Evolutionary conservation across 768 basidiomycete genomes (phyloP).

Genomic region (Boletellus ananiceps): DNA sequence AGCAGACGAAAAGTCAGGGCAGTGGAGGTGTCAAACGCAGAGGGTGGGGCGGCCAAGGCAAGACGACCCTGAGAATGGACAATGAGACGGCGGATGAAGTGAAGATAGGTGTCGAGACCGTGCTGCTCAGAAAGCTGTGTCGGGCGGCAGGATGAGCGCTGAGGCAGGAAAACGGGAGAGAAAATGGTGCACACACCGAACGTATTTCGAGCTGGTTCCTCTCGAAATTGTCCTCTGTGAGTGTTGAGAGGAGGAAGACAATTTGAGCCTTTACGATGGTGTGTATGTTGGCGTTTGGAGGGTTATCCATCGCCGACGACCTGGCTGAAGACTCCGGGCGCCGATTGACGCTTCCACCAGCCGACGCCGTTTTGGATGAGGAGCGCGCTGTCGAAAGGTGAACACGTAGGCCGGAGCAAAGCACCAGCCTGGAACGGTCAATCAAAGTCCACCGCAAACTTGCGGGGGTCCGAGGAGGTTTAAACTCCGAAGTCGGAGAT

Average conservation of each 20-base stretch:
- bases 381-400: slow-evolving; percentile 30
- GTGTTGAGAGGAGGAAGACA: slow-evolving; percentile 91
- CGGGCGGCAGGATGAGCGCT: slow-evolving; percentile 15
- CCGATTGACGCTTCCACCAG: slow-evolving; percentile 61
- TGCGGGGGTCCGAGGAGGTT: slow-evolving; percentile 11
- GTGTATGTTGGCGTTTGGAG: slow-evolving; percentile 80
- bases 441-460: slow-evolving; percentile 18
- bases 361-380: slow-evolving; percentile 60
- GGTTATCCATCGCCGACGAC: slow-evolving; percentile 81
- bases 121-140: slow-evolving; percentile 91
- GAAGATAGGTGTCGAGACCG: slow-evolving; percentile 94
- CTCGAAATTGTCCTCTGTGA: slow-evolving; percentile 96
- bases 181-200: slow-evolving; percentile 57
- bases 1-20: slow-evolving; percentile 80
- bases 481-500: slow-evolving; percentile 21
- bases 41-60: slow-evolving; percentile 50
- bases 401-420: slow-evolving; percentile 30
- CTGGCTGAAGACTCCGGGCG: slow-evolving; percentile 74
- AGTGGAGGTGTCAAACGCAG: slow-evolving; percentile 69
- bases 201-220: slow-evolving; percentile 92
- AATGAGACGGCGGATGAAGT: slow-evolving; percentile 95
- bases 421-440: slow-evolving; percentile 30
- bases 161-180: slow-evolving; percentile 7
- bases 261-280: slow-evolving; percentile 97
- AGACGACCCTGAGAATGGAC: slow-evolving; percentile 78